A percentile compares a stretch with the other conserved stretches of the same genome.
Conservation (phyloP, 2,329 filamentous ascomycete genomes). For the Botrytis aclada region DNA sequence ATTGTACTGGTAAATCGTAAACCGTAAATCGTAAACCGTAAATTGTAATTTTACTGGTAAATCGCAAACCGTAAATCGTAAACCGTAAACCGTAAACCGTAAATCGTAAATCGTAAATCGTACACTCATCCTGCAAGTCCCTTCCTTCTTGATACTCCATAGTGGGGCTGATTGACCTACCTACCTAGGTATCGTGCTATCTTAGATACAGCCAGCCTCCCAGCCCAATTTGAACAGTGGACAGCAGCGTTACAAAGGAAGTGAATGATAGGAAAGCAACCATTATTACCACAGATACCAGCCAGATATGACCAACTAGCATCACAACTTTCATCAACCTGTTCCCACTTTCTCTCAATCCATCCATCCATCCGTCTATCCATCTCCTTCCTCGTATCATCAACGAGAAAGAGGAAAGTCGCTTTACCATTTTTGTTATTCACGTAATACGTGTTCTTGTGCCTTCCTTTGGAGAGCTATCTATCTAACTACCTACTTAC, state of each 20-base stretch:
- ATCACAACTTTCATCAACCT: not conserved
- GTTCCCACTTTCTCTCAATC: conserved; percentile 13
- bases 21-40: too few relatives aligned
- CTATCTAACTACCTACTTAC: not conserved
- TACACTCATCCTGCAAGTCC: not conserved
- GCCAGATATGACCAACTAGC: not conserved
- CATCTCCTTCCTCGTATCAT: not conserved
- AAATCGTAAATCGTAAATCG: too few relatives aligned
- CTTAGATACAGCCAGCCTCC: not conserved
- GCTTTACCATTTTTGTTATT: not conserved
- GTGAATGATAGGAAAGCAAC: not conserved
- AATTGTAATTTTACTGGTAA: too few relatives aligned
- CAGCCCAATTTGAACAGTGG: not conserved
- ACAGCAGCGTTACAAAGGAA: not conserved
- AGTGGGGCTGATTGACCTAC: conserved; percentile 6
- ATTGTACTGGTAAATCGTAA: too few relatives aligned
- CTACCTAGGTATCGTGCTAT: not conserved
- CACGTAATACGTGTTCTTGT: conserved; percentile 14
- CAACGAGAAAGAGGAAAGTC: not conserved
- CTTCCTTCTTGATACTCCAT: not conserved
- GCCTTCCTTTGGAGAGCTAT: not conserved
- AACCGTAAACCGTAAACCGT: too few relatives aligned
- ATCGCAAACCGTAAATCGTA: too few relatives aligned
- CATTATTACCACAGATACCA: not conserved
- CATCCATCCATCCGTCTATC: not conserved